Evolutionary conservation across 1,284 basidiomycete species (phyloP).

Genomic region (Xerocomus cyaneibrunnescens): DNA sequence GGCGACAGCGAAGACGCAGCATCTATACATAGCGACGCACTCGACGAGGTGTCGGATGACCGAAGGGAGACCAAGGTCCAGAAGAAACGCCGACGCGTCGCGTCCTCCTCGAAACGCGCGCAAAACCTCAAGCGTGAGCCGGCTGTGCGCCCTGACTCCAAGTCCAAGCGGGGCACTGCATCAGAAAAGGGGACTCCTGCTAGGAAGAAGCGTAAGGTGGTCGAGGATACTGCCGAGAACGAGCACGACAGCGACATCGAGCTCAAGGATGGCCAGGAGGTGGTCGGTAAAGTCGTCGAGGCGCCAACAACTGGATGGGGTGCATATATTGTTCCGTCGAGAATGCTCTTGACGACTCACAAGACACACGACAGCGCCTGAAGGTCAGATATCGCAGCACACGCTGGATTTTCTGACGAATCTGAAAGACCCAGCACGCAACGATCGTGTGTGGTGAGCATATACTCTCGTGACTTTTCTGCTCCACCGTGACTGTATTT

Average conservation of each 20-base stretch:
- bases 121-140: slow-evolving; percentile 5
- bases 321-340: slow-evolving; percentile 34
- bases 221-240: slow-evolving; percentile 31
- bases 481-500: neutral
- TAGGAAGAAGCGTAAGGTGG: slow-evolving; percentile 23
- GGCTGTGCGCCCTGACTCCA: neutral
- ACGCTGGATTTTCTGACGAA: slow-evolving; percentile 75
- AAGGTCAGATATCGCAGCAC: slow-evolving; percentile 84
- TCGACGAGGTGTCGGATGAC: slow-evolving; percentile 42
- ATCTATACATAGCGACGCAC: slow-evolving; percentile 47
- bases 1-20: slow-evolving; percentile 13
- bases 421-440: slow-evolving; percentile 73
- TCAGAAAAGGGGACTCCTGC: slow-evolving; percentile 14
- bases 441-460: slow-evolving; percentile 81
- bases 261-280: slow-evolving; percentile 64
- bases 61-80: neutral
- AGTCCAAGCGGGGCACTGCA: neutral
- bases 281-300: slow-evolving; percentile 66
- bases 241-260: slow-evolving; percentile 41
- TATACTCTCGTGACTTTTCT: neutral
- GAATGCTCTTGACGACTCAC: neutral
- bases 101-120: slow-evolving; percentile 10
- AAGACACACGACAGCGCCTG: slow-evolving; percentile 55
- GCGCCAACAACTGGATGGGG: slow-evolving; percentile 82
- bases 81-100: slow-evolving; percentile 23